Evolutionary conservation across 148 eudicot genomes (phyloP).

Genomic region (Camellia granthamiana): DNA sequence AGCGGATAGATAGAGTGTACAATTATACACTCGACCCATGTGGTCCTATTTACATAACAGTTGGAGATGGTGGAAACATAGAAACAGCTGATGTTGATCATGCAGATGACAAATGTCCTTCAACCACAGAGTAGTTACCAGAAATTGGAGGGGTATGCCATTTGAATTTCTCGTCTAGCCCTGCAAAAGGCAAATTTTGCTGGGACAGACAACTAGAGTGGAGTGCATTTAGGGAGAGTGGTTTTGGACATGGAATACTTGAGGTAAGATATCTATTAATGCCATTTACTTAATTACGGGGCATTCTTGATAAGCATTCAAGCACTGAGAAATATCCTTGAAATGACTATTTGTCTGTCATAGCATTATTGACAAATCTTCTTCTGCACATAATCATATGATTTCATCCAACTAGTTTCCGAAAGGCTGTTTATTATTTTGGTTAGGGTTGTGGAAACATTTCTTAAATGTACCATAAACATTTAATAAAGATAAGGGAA

Average conservation of each 20-base stretch:
- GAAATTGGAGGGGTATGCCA: conserved; percentile 83
- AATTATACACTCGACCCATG: conserved; percentile 76
- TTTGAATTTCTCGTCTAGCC: conserved; percentile 69
- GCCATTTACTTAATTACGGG: not conserved
- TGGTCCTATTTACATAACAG: conserved; percentile 75
- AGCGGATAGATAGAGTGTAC: conserved; percentile 87
- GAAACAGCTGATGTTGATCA: conserved; percentile 78
- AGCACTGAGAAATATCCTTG: not conserved
- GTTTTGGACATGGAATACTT: conserved; percentile 90
- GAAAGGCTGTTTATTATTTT: not conserved
- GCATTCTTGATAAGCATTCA: not conserved
- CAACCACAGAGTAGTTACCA: conserved; percentile 63
- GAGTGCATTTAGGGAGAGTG: conserved; percentile 94
- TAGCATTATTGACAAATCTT: not conserved
- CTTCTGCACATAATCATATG: not conserved
- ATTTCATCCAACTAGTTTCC: not conserved
- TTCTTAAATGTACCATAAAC: not conserved
- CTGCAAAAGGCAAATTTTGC: conserved; percentile 82
- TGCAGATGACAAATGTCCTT: conserved; percentile 89
- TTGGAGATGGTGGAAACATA: conserved; percentile 95
- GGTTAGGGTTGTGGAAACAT: not conserved
- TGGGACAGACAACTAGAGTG: conserved; percentile 92
- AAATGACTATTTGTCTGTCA: not conserved
- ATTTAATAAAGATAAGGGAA: not conserved
- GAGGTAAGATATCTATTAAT: conserved; percentile 44